Evolutionary conservation across 768 basidiomycete genomes (phyloP).

Genomic region (Gymnopilus dilepis): DNA sequence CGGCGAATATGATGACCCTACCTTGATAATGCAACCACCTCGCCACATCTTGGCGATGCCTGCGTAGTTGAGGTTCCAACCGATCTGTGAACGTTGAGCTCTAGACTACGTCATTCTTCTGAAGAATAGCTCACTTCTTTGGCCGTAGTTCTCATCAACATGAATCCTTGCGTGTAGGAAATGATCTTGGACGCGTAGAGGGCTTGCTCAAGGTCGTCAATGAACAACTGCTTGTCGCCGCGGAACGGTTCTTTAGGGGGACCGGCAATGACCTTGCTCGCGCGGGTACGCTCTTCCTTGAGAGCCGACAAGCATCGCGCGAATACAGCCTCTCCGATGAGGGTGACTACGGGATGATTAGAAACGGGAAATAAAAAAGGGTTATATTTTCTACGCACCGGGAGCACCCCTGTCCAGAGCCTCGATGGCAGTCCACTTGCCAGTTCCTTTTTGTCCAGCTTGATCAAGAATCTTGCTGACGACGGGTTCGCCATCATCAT

Average conservation of each 20-base stretch:
- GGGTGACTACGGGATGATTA: conserved; percentile 68
- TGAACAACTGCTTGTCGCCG: conserved; percentile 98
- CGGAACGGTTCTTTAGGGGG: conserved; percentile 94
- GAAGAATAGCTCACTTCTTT: conserved; percentile 67
- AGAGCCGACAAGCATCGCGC: conserved; percentile 97
- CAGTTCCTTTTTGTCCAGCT: conserved; percentile 99
- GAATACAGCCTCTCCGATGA: conserved; percentile 99
- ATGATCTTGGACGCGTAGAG: conserved; percentile 99
- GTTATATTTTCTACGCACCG: conserved; percentile 51
- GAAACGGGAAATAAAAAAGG: conserved; percentile 10
- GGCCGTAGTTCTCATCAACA: conserved; percentile 98
- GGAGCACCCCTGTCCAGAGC: conserved; percentile 92
- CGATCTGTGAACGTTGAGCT: conserved; percentile 46
- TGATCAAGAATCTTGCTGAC: conserved; percentile 94
- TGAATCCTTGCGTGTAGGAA: conserved; percentile 99
- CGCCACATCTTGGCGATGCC: conserved; percentile 99
- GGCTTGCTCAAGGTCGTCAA: conserved; percentile 98
- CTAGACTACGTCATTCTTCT: background rate
- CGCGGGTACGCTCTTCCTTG: conserved; percentile 94
- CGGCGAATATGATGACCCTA: too few species aligned
- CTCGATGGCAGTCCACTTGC: conserved; percentile 98
- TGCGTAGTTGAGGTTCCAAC: conserved; percentile 95
- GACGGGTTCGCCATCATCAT: conserved; percentile 91
- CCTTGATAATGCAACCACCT: conserved; percentile 99
- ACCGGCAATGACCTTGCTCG: conserved; percentile 88